These are phyloP conservation scores for Tephrocybe sp. DNA, from an alignment of 768 basidiomycete genomes.

Conservation along the genomic window DNA sequence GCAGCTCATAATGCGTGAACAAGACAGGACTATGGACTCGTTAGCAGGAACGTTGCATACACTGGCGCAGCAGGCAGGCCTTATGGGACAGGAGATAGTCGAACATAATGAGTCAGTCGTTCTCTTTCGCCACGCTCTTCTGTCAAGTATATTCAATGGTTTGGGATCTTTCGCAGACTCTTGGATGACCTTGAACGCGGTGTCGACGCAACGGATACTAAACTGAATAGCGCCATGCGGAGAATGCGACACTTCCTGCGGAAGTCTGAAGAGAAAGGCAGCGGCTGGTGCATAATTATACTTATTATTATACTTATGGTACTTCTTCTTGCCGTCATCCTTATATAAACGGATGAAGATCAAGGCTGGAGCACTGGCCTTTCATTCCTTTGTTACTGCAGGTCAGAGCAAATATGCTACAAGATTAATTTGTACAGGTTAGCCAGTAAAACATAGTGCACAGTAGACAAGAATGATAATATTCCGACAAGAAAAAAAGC, in stretches of 20 bases:
- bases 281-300: slow-evolving; percentile 87
- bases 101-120: slow-evolving; percentile 83
- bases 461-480: background rate
- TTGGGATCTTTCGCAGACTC: slow-evolving; percentile 49
- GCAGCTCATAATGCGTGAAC: slow-evolving; percentile 82
- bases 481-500: too few species aligned
- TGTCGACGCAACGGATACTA: slow-evolving; percentile 66
- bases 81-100: slow-evolving; percentile 90
- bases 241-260: slow-evolving; percentile 78
- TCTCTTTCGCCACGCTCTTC: background rate
- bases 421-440: background rate
- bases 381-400: background rate
- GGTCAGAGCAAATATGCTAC: slow-evolving; percentile 2
- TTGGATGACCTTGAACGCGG: slow-evolving; percentile 73
- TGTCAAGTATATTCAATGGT: background rate
- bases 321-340: slow-evolving; percentile 76
- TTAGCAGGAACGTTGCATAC: slow-evolving; percentile 86
- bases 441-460: background rate
- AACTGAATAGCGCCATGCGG: slow-evolving; percentile 62
- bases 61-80: slow-evolving; percentile 84
- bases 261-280: slow-evolving; percentile 87
- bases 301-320: slow-evolving; percentile 77
- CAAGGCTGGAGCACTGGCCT: too few species aligned
- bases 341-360: slow-evolving; percentile 44
- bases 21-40: slow-evolving; percentile 85